Evolutionary conservation across 768 basidiomycete species (phyloP).

Genomic region (Pulveroboletus sp.): DNA sequence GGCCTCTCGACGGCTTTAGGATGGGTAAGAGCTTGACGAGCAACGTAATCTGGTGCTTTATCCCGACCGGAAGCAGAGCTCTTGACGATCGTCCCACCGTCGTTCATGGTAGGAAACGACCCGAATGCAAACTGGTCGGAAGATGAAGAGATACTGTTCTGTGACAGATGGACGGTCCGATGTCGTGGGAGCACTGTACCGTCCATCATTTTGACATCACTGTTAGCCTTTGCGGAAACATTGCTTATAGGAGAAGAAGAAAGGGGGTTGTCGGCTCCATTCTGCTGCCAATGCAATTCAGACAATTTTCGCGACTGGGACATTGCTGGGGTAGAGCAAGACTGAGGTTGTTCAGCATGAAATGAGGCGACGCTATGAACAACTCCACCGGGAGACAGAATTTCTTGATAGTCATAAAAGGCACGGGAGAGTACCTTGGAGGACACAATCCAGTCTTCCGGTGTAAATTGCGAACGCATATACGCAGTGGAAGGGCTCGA

Average conservation of each 20-base stretch:
- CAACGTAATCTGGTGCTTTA: background rate
- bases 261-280: background rate
- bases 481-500: slow-evolving; percentile 23
- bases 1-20: background rate
- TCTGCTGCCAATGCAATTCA: background rate
- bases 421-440: slow-evolving; percentile 5
- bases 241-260: background rate
- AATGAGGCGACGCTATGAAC: slow-evolving; percentile 14
- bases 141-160: slow-evolving; percentile 28
- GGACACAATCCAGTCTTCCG: slow-evolving; percentile 13
- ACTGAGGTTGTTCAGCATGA: slow-evolving; percentile 20
- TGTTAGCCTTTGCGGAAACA: background rate
- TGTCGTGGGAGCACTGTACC: background rate
- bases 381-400: slow-evolving; percentile 1
- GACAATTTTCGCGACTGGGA: slow-evolving; percentile 1
- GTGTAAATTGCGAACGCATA: slow-evolving; percentile 22
- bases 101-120: slow-evolving; percentile 1
- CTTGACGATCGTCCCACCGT: background rate
- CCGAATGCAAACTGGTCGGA: slow-evolving; percentile 26
- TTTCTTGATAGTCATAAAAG: background rate
- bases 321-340: slow-evolving; percentile 24
- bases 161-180: slow-evolving; percentile 18
- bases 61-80: background rate
- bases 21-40: background rate
- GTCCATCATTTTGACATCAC: slow-evolving; percentile 24